phyloP scores from a whole-genome alignment of 208 protist genomes.

The Acanthamoeba lenticulata region DNA sequence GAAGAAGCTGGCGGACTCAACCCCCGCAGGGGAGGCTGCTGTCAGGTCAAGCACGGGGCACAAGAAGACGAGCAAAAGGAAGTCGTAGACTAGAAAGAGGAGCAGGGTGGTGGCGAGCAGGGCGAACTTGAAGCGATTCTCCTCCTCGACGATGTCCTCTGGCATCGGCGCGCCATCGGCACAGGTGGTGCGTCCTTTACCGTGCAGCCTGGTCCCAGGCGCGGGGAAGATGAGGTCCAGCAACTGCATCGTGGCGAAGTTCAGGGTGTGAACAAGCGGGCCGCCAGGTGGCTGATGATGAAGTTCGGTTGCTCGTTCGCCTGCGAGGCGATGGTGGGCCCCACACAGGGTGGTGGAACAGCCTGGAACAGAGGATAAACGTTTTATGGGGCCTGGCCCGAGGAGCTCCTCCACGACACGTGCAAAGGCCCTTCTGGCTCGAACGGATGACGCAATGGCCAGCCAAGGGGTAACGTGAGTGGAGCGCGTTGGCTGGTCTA shows the following conservation, averaged over 20 bases:
- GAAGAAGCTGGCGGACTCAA: no score
- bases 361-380: no score
- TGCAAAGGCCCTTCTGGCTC: no score
- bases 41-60: neutral
- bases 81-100: neutral
- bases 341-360: no score
- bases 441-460: no score
- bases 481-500: no score
- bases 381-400: no score
- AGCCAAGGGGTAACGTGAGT: no score
- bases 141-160: neutral
- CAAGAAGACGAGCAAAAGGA: neutral
- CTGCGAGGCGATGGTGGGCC: no score
- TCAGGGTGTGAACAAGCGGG: no score
- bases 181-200: neutral
- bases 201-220: neutral
- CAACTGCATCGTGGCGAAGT: neutral
- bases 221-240: neutral
- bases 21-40: no score
- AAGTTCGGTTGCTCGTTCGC: neutral
- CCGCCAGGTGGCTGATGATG: neutral
- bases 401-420: no score
- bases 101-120: neutral
- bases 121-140: slow-evolving; percentile 14
- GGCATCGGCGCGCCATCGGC: neutral